phyloP scores from a whole-genome alignment of 1,139 yeast species.

The Candida frijolesensis region DNA sequence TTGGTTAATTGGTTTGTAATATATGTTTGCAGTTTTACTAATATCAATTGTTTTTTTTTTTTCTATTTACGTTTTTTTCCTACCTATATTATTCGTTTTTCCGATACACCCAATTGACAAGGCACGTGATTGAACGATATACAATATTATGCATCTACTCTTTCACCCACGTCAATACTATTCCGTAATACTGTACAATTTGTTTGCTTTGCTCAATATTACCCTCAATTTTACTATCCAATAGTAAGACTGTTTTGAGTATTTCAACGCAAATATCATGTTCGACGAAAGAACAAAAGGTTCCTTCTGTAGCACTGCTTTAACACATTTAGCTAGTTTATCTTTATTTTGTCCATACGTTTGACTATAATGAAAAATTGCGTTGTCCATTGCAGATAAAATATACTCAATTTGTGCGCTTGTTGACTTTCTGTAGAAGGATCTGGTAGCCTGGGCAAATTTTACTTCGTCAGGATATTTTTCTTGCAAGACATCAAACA shows the following conservation, averaged over 20 bases:
- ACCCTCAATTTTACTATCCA: neutral
- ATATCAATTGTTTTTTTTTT: neutral
- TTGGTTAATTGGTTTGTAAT: neutral
- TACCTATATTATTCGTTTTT: too few species aligned
- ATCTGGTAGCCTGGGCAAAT: too few species aligned
- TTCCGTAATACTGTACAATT: neutral
- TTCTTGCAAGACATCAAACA: too few species aligned
- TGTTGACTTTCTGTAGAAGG: slow-evolving; percentile 4
- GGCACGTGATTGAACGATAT: neutral
- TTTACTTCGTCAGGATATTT: too few species aligned
- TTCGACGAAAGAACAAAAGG: slow-evolving; percentile 4
- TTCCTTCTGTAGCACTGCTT: slow-evolving; percentile 2
- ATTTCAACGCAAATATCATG: slow-evolving; percentile 10
- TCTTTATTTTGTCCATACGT: neutral
- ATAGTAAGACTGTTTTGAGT: neutral
- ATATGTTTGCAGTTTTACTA: neutral
- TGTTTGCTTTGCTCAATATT: neutral
- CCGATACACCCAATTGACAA: too few species aligned
- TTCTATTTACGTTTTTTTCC: neutral
- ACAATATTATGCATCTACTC: neutral
- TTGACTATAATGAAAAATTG: neutral
- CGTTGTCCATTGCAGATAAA: neutral
- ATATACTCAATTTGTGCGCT: slow-evolving; percentile 7
- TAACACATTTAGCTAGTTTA: slow-evolving; percentile 3
- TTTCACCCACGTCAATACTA: neutral